Percentiles rank a stretch among this genome's conserved stretches.
These are phyloP conservation scores for Pilasporangium apinafurcum DNA, from an alignment of 352 stramenopile species.

Conservation along the genomic window DNA sequence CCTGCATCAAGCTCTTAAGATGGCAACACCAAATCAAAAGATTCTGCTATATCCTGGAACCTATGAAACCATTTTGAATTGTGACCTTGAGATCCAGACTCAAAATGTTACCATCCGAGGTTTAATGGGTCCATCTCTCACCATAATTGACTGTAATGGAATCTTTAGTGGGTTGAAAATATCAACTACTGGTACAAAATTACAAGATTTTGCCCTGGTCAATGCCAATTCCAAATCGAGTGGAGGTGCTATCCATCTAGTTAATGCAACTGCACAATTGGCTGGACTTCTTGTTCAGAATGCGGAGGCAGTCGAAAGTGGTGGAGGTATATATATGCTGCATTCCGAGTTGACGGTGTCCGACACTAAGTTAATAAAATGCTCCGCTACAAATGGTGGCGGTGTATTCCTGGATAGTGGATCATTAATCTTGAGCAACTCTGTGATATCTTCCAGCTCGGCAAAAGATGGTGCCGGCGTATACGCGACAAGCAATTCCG, in stretches of 20 bases:
- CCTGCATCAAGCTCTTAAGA: slow-evolving; percentile 27
- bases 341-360: slow-evolving; percentile 17
- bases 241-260: slow-evolving; percentile 22
- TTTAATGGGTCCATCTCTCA: slow-evolving; percentile 20
- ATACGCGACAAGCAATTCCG: slow-evolving; percentile 12
- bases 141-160: slow-evolving; percentile 29
- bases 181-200: background rate
- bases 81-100: slow-evolving; percentile 17
- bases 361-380: slow-evolving; percentile 8
- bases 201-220: slow-evolving; percentile 21
- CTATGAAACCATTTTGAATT: slow-evolving; percentile 29
- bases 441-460: slow-evolving; percentile 6
- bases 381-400: slow-evolving; percentile 16
- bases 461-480: slow-evolving; percentile 20
- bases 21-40: slow-evolving; percentile 18
- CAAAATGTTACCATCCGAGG: slow-evolving; percentile 28
- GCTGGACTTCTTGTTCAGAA: slow-evolving; percentile 10
- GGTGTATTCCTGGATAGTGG: slow-evolving; percentile 21
- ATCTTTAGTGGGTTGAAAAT: slow-evolving; percentile 20
- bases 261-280: slow-evolving; percentile 7
- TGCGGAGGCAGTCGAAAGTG: slow-evolving; percentile 3
- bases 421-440: slow-evolving; percentile 7
- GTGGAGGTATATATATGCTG: slow-evolving; percentile 23
- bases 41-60: slow-evolving; percentile 50
- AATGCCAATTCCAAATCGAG: slow-evolving; percentile 6